Evolutionary conservation across 1,284 basidiomycete species (phyloP).

Genomic region (Rhodotorula sp.): DNA sequence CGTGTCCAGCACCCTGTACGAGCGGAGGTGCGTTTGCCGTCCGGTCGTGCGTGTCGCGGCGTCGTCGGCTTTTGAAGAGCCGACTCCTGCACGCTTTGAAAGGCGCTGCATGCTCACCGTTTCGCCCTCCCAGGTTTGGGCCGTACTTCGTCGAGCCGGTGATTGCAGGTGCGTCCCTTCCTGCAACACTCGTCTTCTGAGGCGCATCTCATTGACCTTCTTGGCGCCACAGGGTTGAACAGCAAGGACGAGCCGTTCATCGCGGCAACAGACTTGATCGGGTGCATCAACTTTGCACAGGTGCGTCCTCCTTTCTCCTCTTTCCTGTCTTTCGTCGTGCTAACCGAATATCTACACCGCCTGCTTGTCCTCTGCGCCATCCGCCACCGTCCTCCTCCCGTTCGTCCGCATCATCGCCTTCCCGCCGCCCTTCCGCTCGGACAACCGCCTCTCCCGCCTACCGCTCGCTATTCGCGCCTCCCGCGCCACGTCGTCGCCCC

Average conservation of each 20-base stretch:
- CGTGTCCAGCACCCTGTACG: constrained; percentile 95
- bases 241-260: constrained; percentile 88
- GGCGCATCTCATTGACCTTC: constrained; percentile 1
- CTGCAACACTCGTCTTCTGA: background rate
- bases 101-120: no score
- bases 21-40: constrained; percentile 63
- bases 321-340: no score
- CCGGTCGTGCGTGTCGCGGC: constrained; percentile 27
- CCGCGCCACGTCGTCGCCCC: background rate
- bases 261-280: constrained; percentile 93
- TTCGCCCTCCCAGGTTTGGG: constrained; percentile 61
- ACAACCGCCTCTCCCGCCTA: background rate
- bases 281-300: constrained; percentile 90
- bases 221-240: constrained; percentile 53
- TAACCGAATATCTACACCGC: no score
- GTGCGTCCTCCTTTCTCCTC: constrained; percentile 18
- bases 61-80: background rate
- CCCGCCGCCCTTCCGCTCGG: background rate
- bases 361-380: no score
- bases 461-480: background rate
- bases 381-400: background rate
- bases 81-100: background rate
- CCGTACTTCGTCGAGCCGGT: constrained; percentile 98
- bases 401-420: background rate
- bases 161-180: constrained; percentile 68